These are phyloP conservation scores for Terana coerulea DNA, from an alignment of 768 basidiomycete genomes.

Conservation along the genomic window DNA sequence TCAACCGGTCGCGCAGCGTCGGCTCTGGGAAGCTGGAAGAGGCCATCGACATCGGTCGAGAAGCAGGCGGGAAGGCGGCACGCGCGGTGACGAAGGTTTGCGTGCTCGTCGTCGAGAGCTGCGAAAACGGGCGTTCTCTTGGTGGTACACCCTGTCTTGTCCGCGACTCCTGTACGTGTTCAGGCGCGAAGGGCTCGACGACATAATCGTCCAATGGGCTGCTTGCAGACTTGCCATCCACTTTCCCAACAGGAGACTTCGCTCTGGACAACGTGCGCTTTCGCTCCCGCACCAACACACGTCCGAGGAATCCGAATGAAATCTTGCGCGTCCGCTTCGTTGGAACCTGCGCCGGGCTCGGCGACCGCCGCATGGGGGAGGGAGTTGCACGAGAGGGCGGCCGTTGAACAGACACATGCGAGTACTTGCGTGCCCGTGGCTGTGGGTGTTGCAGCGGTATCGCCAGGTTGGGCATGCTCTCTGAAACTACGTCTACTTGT, in stretches of 20 bases:
- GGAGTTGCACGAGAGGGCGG: not conserved
- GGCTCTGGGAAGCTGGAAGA: no score
- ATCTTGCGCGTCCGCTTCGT: not conserved
- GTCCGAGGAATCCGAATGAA: not conserved
- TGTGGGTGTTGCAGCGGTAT: not conserved
- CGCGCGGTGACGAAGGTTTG: slow-evolving; percentile 1
- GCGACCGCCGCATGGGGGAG: not conserved
- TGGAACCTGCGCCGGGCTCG: not conserved
- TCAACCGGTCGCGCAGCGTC: no score
- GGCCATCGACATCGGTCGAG: not conserved
- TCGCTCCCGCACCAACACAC: no score
- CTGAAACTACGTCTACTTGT: no score
- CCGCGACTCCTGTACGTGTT: no score
- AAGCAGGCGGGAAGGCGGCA: not conserved
- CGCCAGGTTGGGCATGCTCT: no score
- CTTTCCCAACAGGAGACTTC: no score
- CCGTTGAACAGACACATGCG: not conserved
- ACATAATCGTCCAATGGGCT: not conserved
- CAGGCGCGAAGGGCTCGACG: not conserved
- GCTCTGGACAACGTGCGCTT: no score
- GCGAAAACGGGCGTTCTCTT: not conserved
- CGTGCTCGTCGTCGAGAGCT: not conserved
- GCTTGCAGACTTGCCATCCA: no score
- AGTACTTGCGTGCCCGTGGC: not conserved
- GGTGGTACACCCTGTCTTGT: not conserved